These are phyloP conservation scores for Oryza officinalis DNA, from an alignment of 176 grass and related monocot genomes.

Conservation along the genomic window DNA sequence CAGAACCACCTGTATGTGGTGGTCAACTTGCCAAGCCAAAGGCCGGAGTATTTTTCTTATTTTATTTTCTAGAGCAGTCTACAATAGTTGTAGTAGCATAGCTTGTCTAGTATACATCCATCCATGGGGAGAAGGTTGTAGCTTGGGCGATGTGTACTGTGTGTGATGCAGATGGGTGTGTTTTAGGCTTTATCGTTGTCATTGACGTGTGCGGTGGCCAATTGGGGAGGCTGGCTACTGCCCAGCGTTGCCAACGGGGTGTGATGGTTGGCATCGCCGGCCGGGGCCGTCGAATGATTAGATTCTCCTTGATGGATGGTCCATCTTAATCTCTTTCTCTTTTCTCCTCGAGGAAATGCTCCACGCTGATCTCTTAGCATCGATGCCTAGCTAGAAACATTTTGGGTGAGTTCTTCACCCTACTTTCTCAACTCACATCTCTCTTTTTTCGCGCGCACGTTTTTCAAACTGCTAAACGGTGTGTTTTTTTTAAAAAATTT, in stretches of 20 bases:
- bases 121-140: background rate
- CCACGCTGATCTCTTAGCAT: background rate
- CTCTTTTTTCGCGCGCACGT: too few relatives aligned
- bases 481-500: too few relatives aligned
- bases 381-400: background rate
- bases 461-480: too few relatives aligned
- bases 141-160: background rate
- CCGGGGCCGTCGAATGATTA: background rate
- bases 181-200: conserved; percentile 3
- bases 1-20: background rate
- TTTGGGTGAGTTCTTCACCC: too few relatives aligned
- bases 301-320: conserved; percentile 19
- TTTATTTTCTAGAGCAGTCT: background rate
- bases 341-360: background rate
- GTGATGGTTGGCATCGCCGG: background rate
- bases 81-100: background rate
- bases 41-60: background rate
- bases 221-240: background rate
- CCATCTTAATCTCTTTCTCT: background rate
- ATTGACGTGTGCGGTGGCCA: conserved; percentile 20
- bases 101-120: background rate
- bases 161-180: background rate
- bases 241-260: background rate
- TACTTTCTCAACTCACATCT: too few relatives aligned
- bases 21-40: conserved; percentile 26